phyloP scores from a whole-genome alignment of 2,329 filamentous ascomycete genomes.

The Claviceps maximensis region DNA sequence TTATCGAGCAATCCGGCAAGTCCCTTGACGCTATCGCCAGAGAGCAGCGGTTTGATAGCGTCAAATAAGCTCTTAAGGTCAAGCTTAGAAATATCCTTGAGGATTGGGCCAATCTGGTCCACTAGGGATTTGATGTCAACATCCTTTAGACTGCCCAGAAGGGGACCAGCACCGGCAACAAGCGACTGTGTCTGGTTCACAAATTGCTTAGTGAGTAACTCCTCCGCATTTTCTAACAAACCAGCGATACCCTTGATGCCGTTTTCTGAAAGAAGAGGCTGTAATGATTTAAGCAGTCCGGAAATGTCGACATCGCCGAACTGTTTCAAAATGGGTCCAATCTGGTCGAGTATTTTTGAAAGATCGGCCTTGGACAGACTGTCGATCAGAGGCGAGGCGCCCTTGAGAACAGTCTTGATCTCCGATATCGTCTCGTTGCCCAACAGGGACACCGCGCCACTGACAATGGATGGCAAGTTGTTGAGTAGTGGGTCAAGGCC shows the following conservation, averaged over 20 bases:
- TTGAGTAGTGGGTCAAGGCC: conserved; percentile 14
- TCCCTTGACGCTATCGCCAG: conserved; percentile 12
- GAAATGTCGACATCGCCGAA: conserved; percentile 4
- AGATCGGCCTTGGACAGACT: conserved; percentile 7
- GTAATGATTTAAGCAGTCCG: conserved; percentile 1
- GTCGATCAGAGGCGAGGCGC: conserved; percentile 2
- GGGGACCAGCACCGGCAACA: conserved; percentile 14
- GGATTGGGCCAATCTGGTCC: conserved; percentile 15
- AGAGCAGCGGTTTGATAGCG: conserved; percentile 9
- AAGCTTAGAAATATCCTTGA: conserved; percentile 9
- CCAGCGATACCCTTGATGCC: conserved; percentile 11
- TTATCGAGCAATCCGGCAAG: conserved; percentile 18
- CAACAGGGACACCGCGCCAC: conserved; percentile 1
- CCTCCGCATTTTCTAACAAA: conserved; percentile 2
- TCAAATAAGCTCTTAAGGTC: conserved; percentile 3
- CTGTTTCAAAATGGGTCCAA: conserved; percentile 4
- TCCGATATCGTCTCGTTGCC: conserved; percentile 3
- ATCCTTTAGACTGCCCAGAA: conserved; percentile 22
- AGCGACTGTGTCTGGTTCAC: conserved; percentile 9
- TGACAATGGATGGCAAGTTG: background rate
- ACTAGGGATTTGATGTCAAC: conserved; percentile 11
- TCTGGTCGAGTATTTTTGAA: conserved; percentile 3
- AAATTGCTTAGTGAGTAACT: conserved; percentile 8
- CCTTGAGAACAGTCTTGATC: conserved; percentile 3
- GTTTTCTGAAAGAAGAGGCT: conserved; percentile 10